A percentile compares a stretch with the other conserved stretches of the same genome.
Conservation (phyloP, 208 protist genomes). For the Trypanosoma lewisi region DNA sequence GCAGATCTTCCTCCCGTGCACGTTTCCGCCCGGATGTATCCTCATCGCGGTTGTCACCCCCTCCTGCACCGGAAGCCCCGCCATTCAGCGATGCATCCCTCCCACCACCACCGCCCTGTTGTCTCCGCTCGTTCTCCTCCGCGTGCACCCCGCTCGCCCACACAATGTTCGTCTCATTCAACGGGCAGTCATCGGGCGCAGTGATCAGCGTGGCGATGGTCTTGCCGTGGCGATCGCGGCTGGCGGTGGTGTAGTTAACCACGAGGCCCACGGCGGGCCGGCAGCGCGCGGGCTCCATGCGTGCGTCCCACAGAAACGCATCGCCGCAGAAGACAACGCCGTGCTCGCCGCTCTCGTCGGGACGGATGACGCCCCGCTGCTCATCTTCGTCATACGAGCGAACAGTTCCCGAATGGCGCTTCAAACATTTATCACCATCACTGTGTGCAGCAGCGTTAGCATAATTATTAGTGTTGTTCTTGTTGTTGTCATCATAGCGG, state of each 20-base stretch:
- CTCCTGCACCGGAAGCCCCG: too few species aligned
- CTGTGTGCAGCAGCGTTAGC: too few species aligned
- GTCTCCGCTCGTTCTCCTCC: slow-evolving; percentile 16
- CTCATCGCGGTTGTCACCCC: slow-evolving; percentile 8
- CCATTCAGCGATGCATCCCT: too few species aligned
- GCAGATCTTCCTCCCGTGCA: slow-evolving; percentile 45
- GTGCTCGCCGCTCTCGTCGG: slow-evolving; percentile 34
- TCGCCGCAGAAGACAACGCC: slow-evolving; percentile 56
- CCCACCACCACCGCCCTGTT: slow-evolving; percentile 18
- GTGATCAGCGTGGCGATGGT: slow-evolving; percentile 77
- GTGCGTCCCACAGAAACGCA: slow-evolving; percentile 56
- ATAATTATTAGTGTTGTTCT: too few species aligned
- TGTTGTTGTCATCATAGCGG: not conserved
- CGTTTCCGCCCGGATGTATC: slow-evolving; percentile 35
- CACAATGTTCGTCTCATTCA: slow-evolving; percentile 43
- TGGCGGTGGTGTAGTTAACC: slow-evolving; percentile 57
- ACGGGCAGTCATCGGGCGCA: slow-evolving; percentile 37
- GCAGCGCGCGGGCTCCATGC: slow-evolving; percentile 17
- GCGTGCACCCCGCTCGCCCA: slow-evolving; percentile 23
- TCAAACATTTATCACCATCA: slow-evolving; percentile 18
- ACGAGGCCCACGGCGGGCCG: slow-evolving; percentile 32
- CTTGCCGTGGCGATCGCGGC: slow-evolving; percentile 47
- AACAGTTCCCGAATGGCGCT: slow-evolving; percentile 57
- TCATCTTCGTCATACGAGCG: slow-evolving; percentile 66
- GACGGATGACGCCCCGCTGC: slow-evolving; percentile 62